phyloP scores from a whole-genome alignment of 805 yeast genomes.

The Sungouiella thailandica region DNA sequence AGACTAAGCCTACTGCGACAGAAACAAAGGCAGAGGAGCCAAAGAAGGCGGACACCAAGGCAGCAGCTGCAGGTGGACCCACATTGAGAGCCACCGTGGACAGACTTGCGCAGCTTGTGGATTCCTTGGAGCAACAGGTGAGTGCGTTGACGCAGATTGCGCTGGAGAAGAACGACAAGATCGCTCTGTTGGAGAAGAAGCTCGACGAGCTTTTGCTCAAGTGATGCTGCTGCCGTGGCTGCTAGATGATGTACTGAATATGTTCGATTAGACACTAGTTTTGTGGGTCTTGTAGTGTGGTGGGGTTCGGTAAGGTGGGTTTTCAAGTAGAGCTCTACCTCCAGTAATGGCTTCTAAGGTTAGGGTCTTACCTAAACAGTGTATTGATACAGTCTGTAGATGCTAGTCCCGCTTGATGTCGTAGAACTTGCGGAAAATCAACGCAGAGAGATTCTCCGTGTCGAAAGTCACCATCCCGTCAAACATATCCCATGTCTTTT shows the following conservation, averaged over 20 bases:
- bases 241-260: too few species aligned
- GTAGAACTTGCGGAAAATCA: slow-evolving; percentile 73
- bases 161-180: slow-evolving; percentile 60
- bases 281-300: too few species aligned
- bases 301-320: too few species aligned
- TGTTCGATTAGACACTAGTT: background rate
- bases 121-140: slow-evolving; percentile 53
- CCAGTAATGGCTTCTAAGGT: too few species aligned
- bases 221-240: background rate
- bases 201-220: slow-evolving; percentile 42
- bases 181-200: slow-evolving; percentile 55
- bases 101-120: slow-evolving; percentile 54
- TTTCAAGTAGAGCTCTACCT: too few species aligned
- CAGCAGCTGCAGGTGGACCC: slow-evolving; percentile 22
- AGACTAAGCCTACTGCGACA: slow-evolving; percentile 17
- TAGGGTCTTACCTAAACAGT: too few species aligned
- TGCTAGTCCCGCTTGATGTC: slow-evolving; percentile 41
- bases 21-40: slow-evolving; percentile 4
- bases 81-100: slow-evolving; percentile 72
- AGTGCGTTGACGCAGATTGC: slow-evolving; percentile 47
- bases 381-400: too few species aligned
- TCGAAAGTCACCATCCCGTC: slow-evolving; percentile 66
- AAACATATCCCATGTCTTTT: slow-evolving; percentile 49
- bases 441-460: slow-evolving; percentile 60
- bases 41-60: slow-evolving; percentile 9